Conservation (phyloP, 768 basidiomycete species). For the Collybia mongolica region DNA sequence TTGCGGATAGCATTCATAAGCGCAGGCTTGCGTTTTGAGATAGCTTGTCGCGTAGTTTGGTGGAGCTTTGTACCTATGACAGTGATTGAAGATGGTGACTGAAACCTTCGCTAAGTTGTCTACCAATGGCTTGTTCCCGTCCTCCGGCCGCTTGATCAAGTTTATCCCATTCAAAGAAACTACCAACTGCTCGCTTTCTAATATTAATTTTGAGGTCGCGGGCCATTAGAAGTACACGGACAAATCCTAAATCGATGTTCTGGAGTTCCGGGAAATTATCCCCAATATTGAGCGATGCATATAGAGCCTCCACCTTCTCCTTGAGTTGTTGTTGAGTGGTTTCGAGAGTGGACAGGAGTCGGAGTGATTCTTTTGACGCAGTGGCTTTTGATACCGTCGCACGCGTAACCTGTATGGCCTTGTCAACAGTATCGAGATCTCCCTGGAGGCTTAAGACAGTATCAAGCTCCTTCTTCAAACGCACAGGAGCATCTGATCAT, state of each 20-base stretch:
- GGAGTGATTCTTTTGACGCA: slow-evolving; percentile 4
- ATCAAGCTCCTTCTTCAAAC: slow-evolving; percentile 30
- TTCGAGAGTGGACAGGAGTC: slow-evolving; percentile 17
- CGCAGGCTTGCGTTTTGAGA: slow-evolving; percentile 22
- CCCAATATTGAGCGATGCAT: slow-evolving; percentile 31
- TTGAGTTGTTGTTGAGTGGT: slow-evolving; percentile 16
- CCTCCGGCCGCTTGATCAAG: slow-evolving; percentile 15
- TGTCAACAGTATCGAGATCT: slow-evolving; percentile 19
- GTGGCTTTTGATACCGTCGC: not conserved
- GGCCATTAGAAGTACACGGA: slow-evolving; percentile 28
- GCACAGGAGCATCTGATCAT: slow-evolving; percentile 21
- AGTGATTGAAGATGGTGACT: not conserved
- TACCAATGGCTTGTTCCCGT: slow-evolving; percentile 1
- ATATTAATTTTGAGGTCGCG: slow-evolving; percentile 39
- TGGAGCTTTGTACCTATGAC: slow-evolving; percentile 26
- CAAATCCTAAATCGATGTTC: slow-evolving; percentile 25
- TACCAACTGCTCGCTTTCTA: slow-evolving; percentile 26
- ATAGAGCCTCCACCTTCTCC: slow-evolving; percentile 27
- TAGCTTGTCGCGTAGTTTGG: slow-evolving; percentile 24
- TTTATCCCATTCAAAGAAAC: slow-evolving; percentile 36
- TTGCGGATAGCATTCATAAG: slow-evolving; percentile 20
- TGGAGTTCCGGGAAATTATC: slow-evolving; percentile 29
- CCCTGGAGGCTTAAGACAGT: slow-evolving; percentile 25
- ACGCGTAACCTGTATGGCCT: slow-evolving; percentile 12
- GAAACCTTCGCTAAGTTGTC: not conserved